These are phyloP conservation scores for Didymellaceae sp. DNA, from an alignment of 2,329 filamentous ascomycete genomes.

Conservation along the genomic window DNA sequence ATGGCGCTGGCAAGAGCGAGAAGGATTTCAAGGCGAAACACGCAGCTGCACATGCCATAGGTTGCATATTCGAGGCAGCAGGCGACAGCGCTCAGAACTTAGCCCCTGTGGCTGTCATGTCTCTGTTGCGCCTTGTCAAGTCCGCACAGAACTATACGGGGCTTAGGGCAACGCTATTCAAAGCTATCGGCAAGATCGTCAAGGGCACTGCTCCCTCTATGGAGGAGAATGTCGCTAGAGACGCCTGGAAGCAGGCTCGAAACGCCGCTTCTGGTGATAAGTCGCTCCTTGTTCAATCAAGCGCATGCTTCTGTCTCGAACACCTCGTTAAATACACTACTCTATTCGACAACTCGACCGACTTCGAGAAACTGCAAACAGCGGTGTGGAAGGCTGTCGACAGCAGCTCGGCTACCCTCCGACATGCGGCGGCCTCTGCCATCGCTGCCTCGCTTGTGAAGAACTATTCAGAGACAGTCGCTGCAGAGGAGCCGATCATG, in stretches of 20 bases:
- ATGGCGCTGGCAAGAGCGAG: conserved; percentile 74
- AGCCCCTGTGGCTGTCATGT: conserved; percentile 74
- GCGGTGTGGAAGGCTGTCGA: conserved; percentile 88
- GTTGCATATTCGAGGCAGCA: conserved; percentile 87
- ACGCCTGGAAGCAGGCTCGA: conserved; percentile 91
- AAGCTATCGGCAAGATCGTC: conserved; percentile 75
- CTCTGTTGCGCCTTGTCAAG: conserved; percentile 81
- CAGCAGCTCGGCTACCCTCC: conserved; percentile 73
- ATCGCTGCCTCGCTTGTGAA: conserved; percentile 84
- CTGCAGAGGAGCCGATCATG: conserved; percentile 48
- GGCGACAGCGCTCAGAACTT: conserved; percentile 91
- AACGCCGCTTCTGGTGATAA: conserved; percentile 80
- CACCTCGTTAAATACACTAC: conserved; percentile 73
- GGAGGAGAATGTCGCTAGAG: conserved; percentile 84
- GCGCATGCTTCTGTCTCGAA: conserved; percentile 80
- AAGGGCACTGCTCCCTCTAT: conserved; percentile 76
- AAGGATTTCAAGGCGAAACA: conserved; percentile 81
- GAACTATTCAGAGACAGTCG: conserved; percentile 69
- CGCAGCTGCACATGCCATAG: conserved; percentile 84
- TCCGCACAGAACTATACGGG: conserved; percentile 79
- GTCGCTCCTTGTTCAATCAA: conserved; percentile 77
- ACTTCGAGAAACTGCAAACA: conserved; percentile 87
- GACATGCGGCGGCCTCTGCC: conserved; percentile 85
- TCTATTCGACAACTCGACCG: conserved; percentile 85
- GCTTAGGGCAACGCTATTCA: conserved; percentile 78